These are phyloP conservation scores for Mycena galopus DNA, from an alignment of 768 basidiomycete genomes.

Conservation along the genomic window DNA sequence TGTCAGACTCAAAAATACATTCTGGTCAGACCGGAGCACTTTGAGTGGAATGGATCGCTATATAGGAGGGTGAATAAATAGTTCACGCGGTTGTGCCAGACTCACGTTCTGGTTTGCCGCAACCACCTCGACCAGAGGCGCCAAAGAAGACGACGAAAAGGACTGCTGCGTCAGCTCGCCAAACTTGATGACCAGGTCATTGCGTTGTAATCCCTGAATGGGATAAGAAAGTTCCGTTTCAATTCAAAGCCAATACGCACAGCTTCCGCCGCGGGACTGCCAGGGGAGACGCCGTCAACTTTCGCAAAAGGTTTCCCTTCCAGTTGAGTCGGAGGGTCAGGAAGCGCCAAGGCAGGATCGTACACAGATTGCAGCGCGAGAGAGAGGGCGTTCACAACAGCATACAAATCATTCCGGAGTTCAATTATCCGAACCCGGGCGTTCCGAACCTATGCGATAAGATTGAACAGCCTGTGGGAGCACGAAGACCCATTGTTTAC, in stretches of 20 bases:
- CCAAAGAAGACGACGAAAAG: constrained; percentile 68
- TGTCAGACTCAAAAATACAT: constrained; percentile 66
- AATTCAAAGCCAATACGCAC: constrained; percentile 53
- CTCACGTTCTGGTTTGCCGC: constrained; percentile 83
- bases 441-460: constrained; percentile 59
- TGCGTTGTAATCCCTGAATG: constrained; percentile 72
- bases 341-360: constrained; percentile 53
- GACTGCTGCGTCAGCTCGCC: constrained; percentile 69
- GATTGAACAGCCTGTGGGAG: constrained; percentile 67
- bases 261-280: constrained; percentile 86
- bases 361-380: constrained; percentile 80
- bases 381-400: constrained; percentile 75
- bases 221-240: constrained; percentile 6
- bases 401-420: constrained; percentile 84
- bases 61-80: constrained; percentile 42
- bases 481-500: constrained; percentile 88
- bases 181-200: constrained; percentile 83
- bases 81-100: background rate
- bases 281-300: constrained; percentile 84
- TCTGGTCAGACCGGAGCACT: constrained; percentile 65
- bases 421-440: constrained; percentile 69
- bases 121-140: constrained; percentile 82
- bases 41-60: constrained; percentile 73
- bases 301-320: constrained; percentile 74
- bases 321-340: constrained; percentile 40